Evolutionary conservation across 164 flowering plant species (phyloP).

Genomic region (Piper betle): DNA sequence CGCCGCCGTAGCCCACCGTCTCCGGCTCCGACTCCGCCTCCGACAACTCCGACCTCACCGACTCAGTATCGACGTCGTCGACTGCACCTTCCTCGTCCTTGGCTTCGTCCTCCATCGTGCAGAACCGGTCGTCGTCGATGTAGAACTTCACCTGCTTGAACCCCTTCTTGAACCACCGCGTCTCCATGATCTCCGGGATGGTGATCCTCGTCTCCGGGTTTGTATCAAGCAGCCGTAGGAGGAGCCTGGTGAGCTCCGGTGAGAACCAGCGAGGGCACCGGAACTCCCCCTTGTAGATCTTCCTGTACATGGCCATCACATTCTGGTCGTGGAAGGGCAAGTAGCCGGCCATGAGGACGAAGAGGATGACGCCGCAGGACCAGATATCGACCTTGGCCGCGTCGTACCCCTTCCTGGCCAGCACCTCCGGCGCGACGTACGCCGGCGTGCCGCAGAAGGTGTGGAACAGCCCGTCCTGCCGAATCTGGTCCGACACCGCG

Average conservation of each 20-base stretch:
- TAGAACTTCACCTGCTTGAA: conserved; percentile 17
- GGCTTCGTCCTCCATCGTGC: conserved; percentile 7
- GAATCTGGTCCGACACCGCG: conserved; percentile 29
- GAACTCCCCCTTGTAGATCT: conserved; percentile 30
- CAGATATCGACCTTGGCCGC: conserved; percentile 28
- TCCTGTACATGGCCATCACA: conserved; percentile 26
- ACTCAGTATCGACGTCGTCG: conserved; percentile 4
- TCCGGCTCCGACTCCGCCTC: conserved; percentile 10
- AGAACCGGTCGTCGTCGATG: conserved; percentile 14
- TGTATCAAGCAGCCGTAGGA: conserved; percentile 15
- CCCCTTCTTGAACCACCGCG: conserved; percentile 22
- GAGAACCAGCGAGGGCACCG: conserved; percentile 32
- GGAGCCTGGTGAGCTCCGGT: conserved; percentile 8
- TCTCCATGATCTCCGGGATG: conserved; percentile 18
- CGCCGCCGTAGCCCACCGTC: neutral
- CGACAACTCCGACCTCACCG: conserved; percentile 3
- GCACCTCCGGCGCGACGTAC: conserved; percentile 24
- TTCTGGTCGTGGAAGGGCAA: conserved; percentile 30
- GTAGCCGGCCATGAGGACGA: conserved; percentile 31
- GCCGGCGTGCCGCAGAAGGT: conserved; percentile 29
- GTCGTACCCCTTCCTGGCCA: conserved; percentile 25
- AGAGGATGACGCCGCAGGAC: conserved; percentile 28
- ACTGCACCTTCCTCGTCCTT: conserved; percentile 1
- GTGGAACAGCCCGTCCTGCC: conserved; percentile 29
- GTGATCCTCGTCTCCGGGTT: conserved; percentile 18